phyloP scores from a whole-genome alignment of 2,329 filamentous ascomycete species.

The Phialocephala sp. region DNA sequence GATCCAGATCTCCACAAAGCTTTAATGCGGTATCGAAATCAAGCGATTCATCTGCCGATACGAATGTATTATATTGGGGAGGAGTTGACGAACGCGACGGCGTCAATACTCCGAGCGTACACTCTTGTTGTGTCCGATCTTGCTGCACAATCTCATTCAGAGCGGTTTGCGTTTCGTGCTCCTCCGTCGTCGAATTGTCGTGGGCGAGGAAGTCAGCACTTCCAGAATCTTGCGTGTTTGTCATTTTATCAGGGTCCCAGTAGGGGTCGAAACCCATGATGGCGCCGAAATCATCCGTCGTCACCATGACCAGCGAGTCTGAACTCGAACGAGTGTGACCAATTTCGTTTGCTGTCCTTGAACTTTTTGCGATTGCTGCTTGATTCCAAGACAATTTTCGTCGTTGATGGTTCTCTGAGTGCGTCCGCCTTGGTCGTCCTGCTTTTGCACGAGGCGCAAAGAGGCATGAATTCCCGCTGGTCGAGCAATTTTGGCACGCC shows the following conservation, averaged over 20 bases:
- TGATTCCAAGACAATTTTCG: constrained; percentile 5
- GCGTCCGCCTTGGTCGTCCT: constrained; percentile 16
- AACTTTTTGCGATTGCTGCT: constrained; percentile 3
- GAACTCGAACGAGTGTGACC: constrained; percentile 1
- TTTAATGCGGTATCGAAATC: constrained; percentile 16
- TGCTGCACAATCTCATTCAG: not conserved
- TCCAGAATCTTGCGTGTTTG: not conserved
- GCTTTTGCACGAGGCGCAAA: constrained; percentile 20
- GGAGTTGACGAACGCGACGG: constrained; percentile 10
- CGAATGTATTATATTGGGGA: constrained; percentile 1
- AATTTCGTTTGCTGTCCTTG: not conserved
- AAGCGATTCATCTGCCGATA: constrained; percentile 5
- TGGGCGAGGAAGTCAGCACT: constrained; percentile 4
- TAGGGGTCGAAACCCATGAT: constrained; percentile 4
- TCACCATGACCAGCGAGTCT: not conserved
- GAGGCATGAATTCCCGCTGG: constrained; percentile 16
- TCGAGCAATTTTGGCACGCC: constrained; percentile 14
- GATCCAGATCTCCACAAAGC: constrained; percentile 17
- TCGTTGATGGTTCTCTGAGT: constrained; percentile 15
- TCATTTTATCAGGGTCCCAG: constrained; percentile 9
- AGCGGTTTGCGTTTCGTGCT: not conserved
- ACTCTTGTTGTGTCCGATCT: constrained; percentile 6
- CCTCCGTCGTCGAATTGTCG: not conserved
- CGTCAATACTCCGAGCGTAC: not conserved
- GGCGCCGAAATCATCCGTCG: not conserved